Evolutionary conservation across 176 grass and related monocot species (phyloP).

Genomic region (Ampelocalamus luodianensis): DNA sequence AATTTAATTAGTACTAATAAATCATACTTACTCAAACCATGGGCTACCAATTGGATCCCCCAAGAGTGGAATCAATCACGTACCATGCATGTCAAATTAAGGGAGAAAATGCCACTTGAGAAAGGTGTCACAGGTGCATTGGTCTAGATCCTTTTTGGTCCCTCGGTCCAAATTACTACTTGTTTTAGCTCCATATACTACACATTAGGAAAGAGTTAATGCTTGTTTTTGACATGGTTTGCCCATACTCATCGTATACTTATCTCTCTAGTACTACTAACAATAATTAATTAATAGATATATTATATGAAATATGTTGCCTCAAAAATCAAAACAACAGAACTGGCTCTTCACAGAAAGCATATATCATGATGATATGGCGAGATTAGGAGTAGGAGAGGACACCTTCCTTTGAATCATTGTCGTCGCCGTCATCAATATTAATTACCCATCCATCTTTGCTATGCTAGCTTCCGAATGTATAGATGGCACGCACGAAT

Average conservation of each 20-base stretch:
- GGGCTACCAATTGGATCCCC: constrained; percentile 1
- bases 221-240: background rate
- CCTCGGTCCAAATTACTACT: background rate
- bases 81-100: constrained; percentile 4
- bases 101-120: constrained; percentile 20
- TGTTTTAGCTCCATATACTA: background rate
- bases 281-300: too few species aligned
- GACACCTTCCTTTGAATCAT: background rate
- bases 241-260: background rate
- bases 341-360: background rate
- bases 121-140: background rate
- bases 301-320: too few species aligned
- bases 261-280: background rate
- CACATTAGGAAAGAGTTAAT: background rate
- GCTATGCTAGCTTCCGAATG: background rate
- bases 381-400: background rate
- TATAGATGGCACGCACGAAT: background rate
- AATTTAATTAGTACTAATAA: background rate
- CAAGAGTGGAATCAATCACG: constrained; percentile 33
- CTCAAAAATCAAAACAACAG: too few species aligned
- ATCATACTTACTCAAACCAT: constrained; percentile 16
- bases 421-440: background rate
- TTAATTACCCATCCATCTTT: background rate
- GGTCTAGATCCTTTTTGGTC: background rate
- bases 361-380: background rate